Evolutionary conservation across 768 basidiomycete species (phyloP).

Genomic region (Trametes coccinea): DNA sequence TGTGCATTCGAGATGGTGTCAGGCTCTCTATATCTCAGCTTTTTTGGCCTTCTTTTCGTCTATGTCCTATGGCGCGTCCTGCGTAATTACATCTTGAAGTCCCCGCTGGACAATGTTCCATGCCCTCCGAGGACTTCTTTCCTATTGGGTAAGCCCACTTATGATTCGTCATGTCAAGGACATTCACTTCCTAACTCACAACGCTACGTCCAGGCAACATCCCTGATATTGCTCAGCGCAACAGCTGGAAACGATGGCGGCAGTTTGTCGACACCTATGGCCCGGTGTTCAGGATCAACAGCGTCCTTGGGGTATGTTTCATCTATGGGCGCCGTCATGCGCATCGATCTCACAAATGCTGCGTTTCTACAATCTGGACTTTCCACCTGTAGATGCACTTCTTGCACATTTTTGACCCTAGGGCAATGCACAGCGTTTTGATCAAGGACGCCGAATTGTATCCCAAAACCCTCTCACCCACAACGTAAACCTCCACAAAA

Average conservation of each 20-base stretch:
- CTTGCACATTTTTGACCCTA: conserved; percentile 15
- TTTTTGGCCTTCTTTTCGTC: no score
- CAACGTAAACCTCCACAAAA: not conserved
- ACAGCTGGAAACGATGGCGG: not conserved
- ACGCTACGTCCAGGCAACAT: not conserved
- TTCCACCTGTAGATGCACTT: not conserved
- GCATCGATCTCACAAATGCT: no score
- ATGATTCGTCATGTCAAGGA: no score
- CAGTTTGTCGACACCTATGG: conserved; percentile 35
- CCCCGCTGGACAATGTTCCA: conserved; percentile 20
- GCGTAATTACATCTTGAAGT: not conserved
- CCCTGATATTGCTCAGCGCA: not conserved
- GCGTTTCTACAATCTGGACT: not conserved
- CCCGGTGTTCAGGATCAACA: conserved; percentile 44
- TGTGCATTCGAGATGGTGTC: no score
- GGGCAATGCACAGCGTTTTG: conserved; percentile 13
- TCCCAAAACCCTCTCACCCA: not conserved
- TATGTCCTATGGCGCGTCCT: not conserved
- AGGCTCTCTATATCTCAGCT: no score
- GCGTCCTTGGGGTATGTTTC: conserved; percentile 45
- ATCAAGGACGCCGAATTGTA: conserved; percentile 18
- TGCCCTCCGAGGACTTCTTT: conserved; percentile 3
- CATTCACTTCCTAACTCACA: not conserved
- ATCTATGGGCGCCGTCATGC: not conserved
- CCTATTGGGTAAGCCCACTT: not conserved